Conservation (phyloP, 805 yeast species). For the Pichia pseudocactophila region DNA sequence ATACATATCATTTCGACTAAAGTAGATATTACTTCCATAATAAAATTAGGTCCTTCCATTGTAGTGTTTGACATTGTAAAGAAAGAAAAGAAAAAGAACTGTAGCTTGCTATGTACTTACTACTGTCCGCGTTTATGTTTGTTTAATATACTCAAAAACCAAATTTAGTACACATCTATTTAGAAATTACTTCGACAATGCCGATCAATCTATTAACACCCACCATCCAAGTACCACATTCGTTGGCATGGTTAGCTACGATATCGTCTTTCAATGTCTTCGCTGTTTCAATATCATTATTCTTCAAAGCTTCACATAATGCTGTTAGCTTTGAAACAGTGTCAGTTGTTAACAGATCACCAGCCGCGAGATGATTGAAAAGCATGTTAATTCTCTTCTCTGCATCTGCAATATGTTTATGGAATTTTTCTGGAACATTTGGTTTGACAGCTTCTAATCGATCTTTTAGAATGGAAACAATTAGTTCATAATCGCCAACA, state of each 20-base stretch:
- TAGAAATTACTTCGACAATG: constrained; percentile 43
- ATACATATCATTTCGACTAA: constrained; percentile 8
- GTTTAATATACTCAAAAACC: too few relatives aligned
- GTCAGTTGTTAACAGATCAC: constrained; percentile 52
- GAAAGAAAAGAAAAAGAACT: neutral
- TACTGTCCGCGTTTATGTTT: too few relatives aligned
- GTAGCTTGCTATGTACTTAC: too few relatives aligned
- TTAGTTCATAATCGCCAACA: constrained; percentile 48
- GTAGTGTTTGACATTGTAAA: neutral
- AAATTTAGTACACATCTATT: too few relatives aligned
- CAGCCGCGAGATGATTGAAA: constrained; percentile 69
- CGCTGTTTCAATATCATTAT: constrained; percentile 53
- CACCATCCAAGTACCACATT: constrained; percentile 85
- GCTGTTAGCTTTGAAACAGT: constrained; percentile 44
- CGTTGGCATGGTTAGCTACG: constrained; percentile 54
- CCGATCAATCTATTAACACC: constrained; percentile 85
- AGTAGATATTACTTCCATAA: neutral
- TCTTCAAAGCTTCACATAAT: constrained; percentile 42
- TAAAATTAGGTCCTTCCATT: neutral
- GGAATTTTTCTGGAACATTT: constrained; percentile 61
- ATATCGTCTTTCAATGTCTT: constrained; percentile 45
- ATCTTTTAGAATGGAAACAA: constrained; percentile 46
- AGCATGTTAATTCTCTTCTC: constrained; percentile 72
- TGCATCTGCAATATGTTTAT: constrained; percentile 69
- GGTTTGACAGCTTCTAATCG: constrained; percentile 61